Evolutionary conservation across 495 filamentous ascomycete species (phyloP), one percentile per base, ranked within the genome.

Genomic region (Aspergillus baeticus): DNA sequence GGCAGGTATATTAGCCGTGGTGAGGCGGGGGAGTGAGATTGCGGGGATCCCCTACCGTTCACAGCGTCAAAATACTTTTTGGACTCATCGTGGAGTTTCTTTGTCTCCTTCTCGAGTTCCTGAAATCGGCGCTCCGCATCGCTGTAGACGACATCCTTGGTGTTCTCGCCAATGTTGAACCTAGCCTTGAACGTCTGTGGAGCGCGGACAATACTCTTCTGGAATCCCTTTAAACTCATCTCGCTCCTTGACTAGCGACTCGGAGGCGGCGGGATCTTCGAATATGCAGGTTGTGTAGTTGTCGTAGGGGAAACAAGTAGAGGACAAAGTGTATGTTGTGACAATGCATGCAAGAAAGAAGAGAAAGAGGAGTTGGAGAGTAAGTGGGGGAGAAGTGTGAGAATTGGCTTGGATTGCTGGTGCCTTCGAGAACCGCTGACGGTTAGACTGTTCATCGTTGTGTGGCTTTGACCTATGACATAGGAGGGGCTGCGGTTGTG

Each of bases 181-280:
- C 86, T 90, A 58, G 85, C 79, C 68, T 91, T 95, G 78, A 98
- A 80, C 58, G 85, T 84, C 81, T 98, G 94, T 51, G 94, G 94
- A 62, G 93, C 90, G 63, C 94, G 83, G 46, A 84, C 80, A 65
- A 96, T 77, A 74, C 89, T 88, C 79, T 96, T 96, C 74, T 87
- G 84, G 67, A 98, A 89, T 59, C 94, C 94, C 77, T 92, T 93
- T 77, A 96, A 92, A 84, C 93, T 97, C 94, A 98, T 98, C 47
- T 63, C 69, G 51, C 46, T 26, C 22, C 37, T 31, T 48, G 26
- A n/a, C 49, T 29, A 22, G 20, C 36, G 22, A 17, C 43, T 39
- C 49, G 49, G 49, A 42, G 22, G 23, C 43, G 61, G 43, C 55
- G 33, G 55, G 33, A 54, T 38, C 44, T 50, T 55, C 37, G 18